Evolutionary conservation across 768 basidiomycete species (phyloP).

Genomic region (Crepidotus variabilis): DNA sequence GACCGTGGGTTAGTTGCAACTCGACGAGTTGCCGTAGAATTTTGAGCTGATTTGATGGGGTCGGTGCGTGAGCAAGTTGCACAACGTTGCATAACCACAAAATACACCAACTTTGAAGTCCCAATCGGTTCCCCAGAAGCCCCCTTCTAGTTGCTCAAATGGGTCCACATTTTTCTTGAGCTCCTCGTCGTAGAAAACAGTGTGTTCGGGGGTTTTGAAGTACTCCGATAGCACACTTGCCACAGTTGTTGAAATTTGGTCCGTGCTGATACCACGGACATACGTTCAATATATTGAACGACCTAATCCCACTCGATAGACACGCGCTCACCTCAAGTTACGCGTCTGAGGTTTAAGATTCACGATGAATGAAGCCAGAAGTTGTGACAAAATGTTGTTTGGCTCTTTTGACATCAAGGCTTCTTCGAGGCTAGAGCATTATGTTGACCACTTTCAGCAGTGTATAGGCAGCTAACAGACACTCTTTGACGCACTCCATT

Average conservation of each 20-base stretch:
- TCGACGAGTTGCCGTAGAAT: conserved; percentile 84
- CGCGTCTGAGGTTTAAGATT: conserved; percentile 86
- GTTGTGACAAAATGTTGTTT: conserved; percentile 66
- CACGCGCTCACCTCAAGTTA: conserved; percentile 75
- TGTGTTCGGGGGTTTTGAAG: conserved; percentile 70
- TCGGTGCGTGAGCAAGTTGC: conserved; percentile 13
- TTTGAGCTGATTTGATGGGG: conserved; percentile 52
- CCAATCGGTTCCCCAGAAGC: conserved; percentile 81
- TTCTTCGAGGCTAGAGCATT: conserved; percentile 45
- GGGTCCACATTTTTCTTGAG: conserved; percentile 68
- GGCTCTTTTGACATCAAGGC: conserved; percentile 71
- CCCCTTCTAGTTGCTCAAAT: conserved; percentile 59
- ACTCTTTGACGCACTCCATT: conserved; percentile 65
- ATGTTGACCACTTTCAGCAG: conserved; percentile 1
- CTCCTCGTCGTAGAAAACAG: conserved; percentile 78
- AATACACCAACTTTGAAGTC: conserved; percentile 64
- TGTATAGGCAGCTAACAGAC: conserved; percentile 2
- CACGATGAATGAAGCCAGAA: conserved; percentile 73
- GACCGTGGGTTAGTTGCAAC: conserved; percentile 69
- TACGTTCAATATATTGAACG: conserved; percentile 23
- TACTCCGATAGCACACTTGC: conserved; percentile 66
- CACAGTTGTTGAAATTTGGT: conserved; percentile 79
- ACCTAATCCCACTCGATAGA: conserved; percentile 19
- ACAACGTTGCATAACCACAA: conserved; percentile 9
- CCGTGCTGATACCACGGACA: conserved; percentile 51